Evolutionary conservation across 108 stramenopile genomes (phyloP).

Genomic region (Cyclostephanos tholiformis): DNA sequence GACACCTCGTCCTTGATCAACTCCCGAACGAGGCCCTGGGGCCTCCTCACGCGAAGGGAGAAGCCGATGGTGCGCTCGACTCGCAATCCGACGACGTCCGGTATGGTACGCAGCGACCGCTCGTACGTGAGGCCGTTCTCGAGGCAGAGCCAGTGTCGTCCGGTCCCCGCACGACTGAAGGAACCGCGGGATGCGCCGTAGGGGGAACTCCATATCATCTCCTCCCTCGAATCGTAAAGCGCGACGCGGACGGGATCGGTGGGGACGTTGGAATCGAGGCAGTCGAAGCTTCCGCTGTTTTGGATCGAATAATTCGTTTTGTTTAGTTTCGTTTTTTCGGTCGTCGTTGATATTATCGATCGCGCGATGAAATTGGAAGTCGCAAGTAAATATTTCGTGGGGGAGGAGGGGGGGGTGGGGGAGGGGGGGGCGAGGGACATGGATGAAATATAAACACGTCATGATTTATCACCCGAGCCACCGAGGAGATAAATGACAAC

Average conservation of each 20-base stretch:
- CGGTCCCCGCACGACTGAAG: slow-evolving; percentile 25
- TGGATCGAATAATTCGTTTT: neutral
- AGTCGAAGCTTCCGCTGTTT: slow-evolving; percentile 44
- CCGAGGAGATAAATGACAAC: no score
- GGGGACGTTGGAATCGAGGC: slow-evolving; percentile 33
- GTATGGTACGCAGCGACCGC: neutral
- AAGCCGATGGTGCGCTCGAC: slow-evolving; percentile 48
- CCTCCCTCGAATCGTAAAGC: slow-evolving; percentile 33
- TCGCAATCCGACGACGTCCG: neutral
- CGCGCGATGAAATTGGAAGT: no score
- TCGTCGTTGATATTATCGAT: neutral
- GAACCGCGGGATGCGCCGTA: slow-evolving; percentile 23
- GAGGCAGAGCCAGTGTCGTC: slow-evolving; percentile 43
- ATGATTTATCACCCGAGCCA: no score
- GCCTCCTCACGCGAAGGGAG: slow-evolving; percentile 34
- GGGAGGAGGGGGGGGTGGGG: neutral
- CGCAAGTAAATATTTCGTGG: no score
- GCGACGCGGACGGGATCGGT: slow-evolving; percentile 45
- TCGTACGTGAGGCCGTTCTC: slow-evolving; percentile 44
- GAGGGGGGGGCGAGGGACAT: neutral
- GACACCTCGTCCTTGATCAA: neutral
- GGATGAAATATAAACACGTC: no score
- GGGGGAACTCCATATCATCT: slow-evolving; percentile 37
- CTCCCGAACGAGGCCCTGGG: neutral
- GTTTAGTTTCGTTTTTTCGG: neutral